Conservation (phyloP, 805 yeast genomes). For the Schwanniomyces sp. region DNA sequence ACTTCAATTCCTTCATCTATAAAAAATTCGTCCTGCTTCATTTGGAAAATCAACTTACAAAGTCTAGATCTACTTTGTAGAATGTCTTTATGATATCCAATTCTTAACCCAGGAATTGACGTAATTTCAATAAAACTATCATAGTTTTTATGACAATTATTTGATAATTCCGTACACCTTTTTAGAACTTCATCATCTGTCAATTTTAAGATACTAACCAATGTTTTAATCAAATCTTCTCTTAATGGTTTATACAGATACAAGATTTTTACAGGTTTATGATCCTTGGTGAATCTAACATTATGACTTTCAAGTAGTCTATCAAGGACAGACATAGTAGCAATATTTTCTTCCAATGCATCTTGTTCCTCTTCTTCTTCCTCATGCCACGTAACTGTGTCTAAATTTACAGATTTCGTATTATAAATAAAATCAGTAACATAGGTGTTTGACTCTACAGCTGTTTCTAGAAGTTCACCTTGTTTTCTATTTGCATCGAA, state of each 20-base stretch:
- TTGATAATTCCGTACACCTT: conserved; percentile 1
- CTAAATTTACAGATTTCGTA: not conserved
- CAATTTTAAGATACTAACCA: conserved; percentile 8
- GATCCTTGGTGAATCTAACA: conserved; percentile 8
- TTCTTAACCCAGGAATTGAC: conserved; percentile 14
- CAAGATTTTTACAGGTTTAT: conserved; percentile 9
- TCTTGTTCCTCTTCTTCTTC: conserved; percentile 13
- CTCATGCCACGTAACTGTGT: not conserved
- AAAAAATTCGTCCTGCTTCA: conserved; percentile 19
- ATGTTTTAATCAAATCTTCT: not conserved
- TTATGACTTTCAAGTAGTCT: conserved; percentile 9
- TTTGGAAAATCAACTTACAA: conserved; percentile 21
- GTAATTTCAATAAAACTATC: conserved; percentile 34
- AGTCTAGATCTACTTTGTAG: conserved; percentile 29
- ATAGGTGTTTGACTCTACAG: conserved; percentile 25
- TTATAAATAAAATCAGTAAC: conserved; percentile 29
- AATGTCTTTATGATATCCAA: conserved; percentile 38
- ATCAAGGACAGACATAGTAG: conserved; percentile 19
- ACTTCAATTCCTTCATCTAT: conserved; percentile 25
- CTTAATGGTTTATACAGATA: conserved; percentile 15
- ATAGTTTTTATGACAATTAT: conserved; percentile 14
- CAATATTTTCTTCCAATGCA: conserved; percentile 11
- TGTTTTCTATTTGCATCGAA: conserved; percentile 35
- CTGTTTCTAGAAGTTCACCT: conserved; percentile 37
- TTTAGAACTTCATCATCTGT: conserved; percentile 5